Evolutionary conservation across 371 early-diverging fungal genomes (phyloP).

Genomic region (Saksenaea oblongispora): DNA sequence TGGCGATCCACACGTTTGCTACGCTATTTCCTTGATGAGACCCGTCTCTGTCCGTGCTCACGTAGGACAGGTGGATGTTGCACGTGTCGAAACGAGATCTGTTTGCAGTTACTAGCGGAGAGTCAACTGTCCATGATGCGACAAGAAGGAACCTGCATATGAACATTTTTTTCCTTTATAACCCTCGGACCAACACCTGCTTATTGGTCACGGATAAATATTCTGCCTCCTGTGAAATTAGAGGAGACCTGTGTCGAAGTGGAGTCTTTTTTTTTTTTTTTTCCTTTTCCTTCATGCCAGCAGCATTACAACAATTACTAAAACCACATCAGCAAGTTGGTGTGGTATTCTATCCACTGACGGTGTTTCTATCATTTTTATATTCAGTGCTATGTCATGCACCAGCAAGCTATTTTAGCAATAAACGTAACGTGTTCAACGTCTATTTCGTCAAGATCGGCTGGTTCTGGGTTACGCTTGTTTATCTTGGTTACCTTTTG

Average conservation of each 20-base stretch:
- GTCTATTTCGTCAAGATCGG: slow-evolving; percentile 77
- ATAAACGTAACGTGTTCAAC: slow-evolving; percentile 80
- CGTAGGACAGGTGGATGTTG: too few relatives aligned
- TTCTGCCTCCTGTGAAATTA: too few relatives aligned
- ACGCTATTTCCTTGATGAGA: too few relatives aligned
- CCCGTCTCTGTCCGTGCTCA: too few relatives aligned
- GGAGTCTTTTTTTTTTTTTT: too few relatives aligned
- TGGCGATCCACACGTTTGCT: too few relatives aligned
- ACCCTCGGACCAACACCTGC: too few relatives aligned
- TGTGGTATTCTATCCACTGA: slow-evolving; percentile 24
- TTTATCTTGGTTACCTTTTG: slow-evolving; percentile 48
- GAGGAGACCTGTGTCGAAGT: too few relatives aligned
- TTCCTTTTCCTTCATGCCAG: not conserved
- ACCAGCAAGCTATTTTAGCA: slow-evolving; percentile 55
- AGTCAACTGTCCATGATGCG: not conserved
- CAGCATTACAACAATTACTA: slow-evolving; percentile 1
- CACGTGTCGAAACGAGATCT: too few relatives aligned
- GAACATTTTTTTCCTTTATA: not conserved
- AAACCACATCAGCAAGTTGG: slow-evolving; percentile 38
- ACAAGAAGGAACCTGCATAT: too few relatives aligned
- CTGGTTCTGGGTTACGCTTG: slow-evolving; percentile 80
- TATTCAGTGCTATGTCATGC: slow-evolving; percentile 30
- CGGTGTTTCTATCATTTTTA: slow-evolving; percentile 28
- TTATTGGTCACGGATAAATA: too few relatives aligned
- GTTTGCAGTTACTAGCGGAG: too few relatives aligned